Evolutionary conservation across 2,329 filamentous ascomycete genomes (phyloP), one percentile per base, ranked within the genome.

Genomic region (Lachnellula arida): DNA sequence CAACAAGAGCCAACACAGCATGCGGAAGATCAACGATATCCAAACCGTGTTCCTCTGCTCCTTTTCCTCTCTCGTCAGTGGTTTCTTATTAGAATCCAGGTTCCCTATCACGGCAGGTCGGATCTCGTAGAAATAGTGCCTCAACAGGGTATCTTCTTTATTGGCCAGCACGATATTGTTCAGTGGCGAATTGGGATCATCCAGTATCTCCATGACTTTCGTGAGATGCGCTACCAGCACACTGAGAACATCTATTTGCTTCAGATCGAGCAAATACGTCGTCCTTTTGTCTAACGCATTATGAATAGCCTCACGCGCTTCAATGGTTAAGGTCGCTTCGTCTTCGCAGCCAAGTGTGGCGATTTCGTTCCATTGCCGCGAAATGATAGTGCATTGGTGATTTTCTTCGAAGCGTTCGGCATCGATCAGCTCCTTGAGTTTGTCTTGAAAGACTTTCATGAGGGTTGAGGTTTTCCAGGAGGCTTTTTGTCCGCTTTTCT

Each of bases 1-100:
- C 57, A 82, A 67, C 70, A 78, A 73, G 52, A 82, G 67, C 80
- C 79, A 82, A 64, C 79, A 81, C 17, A 82, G 71, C 80, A 81
- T 82, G 22, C 79, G 71, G 58, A 82, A 78, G 4, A 81, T 72
- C 14, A 82, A 67, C 11, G 76, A 77, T 62, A 77, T 81, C 79
- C 79, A 82, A 7, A 80, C 73, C 17, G 76, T 73, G n/a, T 56
- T 53, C 17, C 56, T 32, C 19, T 60, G 14, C n/a, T 65, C 62
- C 43, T 54, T 63, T n/a, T 57, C 57, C 9, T 51, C n/a, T 25
- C 39, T 55, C 12, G 49, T 59, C 4, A 49, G 14, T 0, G 39
- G 17, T 17, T 44, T 67, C 60, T 61, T 15, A 61, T 69, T 12
- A 68, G 68, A 14, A 56, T 60, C 37, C 66, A 46, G 60, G 4